Conservation (phyloP, 2,329 filamentous ascomycete species). For the Calonectria honghensis region DNA sequence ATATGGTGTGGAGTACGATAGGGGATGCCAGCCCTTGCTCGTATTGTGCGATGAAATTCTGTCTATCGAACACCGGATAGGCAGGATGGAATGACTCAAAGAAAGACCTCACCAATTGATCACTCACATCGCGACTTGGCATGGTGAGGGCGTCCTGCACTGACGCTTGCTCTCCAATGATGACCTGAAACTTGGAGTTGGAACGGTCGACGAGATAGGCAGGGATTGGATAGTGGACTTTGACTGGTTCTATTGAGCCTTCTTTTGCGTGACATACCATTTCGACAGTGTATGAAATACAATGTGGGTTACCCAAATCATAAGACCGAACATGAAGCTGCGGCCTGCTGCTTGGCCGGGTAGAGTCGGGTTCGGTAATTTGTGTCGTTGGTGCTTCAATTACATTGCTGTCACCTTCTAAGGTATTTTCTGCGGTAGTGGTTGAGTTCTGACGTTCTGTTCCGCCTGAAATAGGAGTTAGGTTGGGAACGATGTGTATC, state of each 20-base stretch:
- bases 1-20: constrained; percentile 41
- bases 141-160: constrained; percentile 40
- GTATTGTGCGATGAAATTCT: constrained; percentile 16
- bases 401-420: not conserved
- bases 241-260: constrained; percentile 46
- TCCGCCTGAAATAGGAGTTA: not conserved
- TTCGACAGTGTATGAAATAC: constrained; percentile 48
- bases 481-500: not conserved
- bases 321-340: constrained; percentile 32
- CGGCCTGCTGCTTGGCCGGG: not conserved
- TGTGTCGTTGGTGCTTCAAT: not conserved
- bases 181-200: constrained; percentile 25
- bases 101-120: constrained; percentile 36
- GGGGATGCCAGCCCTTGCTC: constrained; percentile 25
- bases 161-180: constrained; percentile 26
- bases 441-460: not conserved
- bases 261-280: constrained; percentile 44
- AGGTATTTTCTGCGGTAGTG: not conserved
- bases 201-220: constrained; percentile 44
- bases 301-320: constrained; percentile 43
- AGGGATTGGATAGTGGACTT: constrained; percentile 48
- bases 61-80: constrained; percentile 41
- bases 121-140: constrained; percentile 33
- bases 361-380: not conserved
- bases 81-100: constrained; percentile 44